A percentile compares a stretch with the other conserved stretches of the same genome.
Evolutionary conservation across 768 basidiomycete genomes (phyloP).

Genomic region (Neoboletus brunneissimus): DNA sequence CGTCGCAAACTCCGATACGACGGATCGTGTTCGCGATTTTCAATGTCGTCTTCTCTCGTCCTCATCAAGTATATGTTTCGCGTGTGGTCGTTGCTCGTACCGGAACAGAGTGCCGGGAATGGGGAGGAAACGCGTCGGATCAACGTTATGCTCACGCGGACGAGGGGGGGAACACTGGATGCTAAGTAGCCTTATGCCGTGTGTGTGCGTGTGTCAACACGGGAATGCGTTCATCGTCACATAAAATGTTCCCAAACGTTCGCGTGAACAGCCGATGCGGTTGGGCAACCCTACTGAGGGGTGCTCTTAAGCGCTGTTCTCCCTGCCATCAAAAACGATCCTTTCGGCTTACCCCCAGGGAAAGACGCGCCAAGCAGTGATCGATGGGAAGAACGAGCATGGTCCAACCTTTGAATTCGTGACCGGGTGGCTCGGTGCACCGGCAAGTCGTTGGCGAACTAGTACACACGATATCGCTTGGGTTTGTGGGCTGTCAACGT

Average conservation of each 20-base stretch:
- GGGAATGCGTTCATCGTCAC: neutral
- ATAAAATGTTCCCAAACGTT: neutral
- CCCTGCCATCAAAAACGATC: neutral
- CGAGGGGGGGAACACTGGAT: neutral
- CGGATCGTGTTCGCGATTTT: neutral
- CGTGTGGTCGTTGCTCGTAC: neutral
- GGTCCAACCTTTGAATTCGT: neutral
- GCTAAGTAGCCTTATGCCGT: neutral
- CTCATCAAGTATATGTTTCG: neutral
- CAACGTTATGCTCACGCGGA: neutral
- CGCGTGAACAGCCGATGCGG: neutral
- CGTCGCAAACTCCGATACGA: neutral
- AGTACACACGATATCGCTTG: too few species aligned
- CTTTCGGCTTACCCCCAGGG: neutral
- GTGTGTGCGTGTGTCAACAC: neutral
- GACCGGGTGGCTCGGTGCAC: too few species aligned
- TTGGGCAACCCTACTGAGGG: neutral
- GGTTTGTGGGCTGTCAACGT: neutral
- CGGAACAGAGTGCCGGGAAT: neutral
- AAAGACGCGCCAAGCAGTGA: neutral
- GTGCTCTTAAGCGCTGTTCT: too few species aligned
- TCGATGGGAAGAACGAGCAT: neutral
- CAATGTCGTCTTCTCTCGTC: neutral
- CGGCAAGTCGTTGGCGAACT: neutral
- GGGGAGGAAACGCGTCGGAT: neutral